Conservation (phyloP, 148 eudicot species). For the Bassia scoparia region DNA sequence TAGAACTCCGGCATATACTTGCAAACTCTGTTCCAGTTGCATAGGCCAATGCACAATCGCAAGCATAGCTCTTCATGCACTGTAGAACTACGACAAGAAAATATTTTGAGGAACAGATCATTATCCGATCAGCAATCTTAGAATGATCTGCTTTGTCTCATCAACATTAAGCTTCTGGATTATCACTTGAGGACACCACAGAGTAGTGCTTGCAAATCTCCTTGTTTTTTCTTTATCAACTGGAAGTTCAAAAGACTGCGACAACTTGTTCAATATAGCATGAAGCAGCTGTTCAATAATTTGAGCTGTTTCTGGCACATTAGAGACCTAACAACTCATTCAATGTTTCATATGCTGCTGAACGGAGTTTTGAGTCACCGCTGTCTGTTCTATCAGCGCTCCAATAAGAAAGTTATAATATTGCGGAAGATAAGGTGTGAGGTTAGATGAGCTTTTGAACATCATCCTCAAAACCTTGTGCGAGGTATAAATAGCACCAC, state of each 20-base stretch:
- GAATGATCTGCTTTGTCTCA: constrained; percentile 36
- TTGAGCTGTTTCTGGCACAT: constrained; percentile 40
- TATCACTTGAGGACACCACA: constrained; percentile 59
- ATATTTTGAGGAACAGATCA: constrained; percentile 54
- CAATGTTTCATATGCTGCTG: constrained; percentile 64
- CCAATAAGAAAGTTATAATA: constrained; percentile 50
- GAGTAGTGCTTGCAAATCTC: constrained; percentile 63
- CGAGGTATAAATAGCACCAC: constrained; percentile 69
- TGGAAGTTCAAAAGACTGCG: constrained; percentile 46
- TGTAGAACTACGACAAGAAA: constrained; percentile 56
- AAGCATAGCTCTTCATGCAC: constrained; percentile 82
- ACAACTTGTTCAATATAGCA: constrained; percentile 47
- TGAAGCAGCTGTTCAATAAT: constrained; percentile 46
- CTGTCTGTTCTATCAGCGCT: constrained; percentile 53
- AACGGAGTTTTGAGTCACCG: constrained; percentile 48
- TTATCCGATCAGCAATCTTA: constrained; percentile 45
- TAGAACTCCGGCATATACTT: constrained; percentile 66
- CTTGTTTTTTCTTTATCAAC: constrained; percentile 66
- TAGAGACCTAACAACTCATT: constrained; percentile 60
- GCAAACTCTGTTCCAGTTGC: constrained; percentile 56
- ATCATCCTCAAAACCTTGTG: constrained; percentile 62
- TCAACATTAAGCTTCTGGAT: constrained; percentile 53
- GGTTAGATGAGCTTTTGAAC: constrained; percentile 36
- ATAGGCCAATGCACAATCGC: constrained; percentile 70
- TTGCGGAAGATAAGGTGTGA: constrained; percentile 49